Percentiles rank a stretch among this genome's conserved stretches.
These are phyloP conservation scores for Chenopodium berlandieri DNA, from an alignment of 148 eudicot genomes.

Conservation along the genomic window DNA sequence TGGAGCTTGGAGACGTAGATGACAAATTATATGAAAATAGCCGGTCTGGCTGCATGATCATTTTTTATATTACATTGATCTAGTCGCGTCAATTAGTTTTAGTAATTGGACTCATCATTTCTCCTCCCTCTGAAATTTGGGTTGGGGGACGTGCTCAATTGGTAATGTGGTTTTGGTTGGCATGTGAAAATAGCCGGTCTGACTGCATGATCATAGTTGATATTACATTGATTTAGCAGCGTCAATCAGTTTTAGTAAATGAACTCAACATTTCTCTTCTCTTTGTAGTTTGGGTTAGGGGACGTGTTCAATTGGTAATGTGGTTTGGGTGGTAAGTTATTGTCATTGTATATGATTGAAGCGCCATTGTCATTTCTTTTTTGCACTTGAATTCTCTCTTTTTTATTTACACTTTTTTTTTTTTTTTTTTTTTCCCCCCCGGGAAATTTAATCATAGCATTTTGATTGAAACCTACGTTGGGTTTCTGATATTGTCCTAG, in stretches of 20 bases:
- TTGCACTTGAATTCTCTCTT: too few species aligned
- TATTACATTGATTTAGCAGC: neutral
- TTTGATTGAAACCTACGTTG: too few species aligned
- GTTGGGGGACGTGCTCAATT: neutral
- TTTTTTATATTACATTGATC: neutral
- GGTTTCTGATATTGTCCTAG: neutral
- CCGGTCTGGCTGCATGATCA: neutral
- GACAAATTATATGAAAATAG: neutral
- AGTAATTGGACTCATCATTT: neutral
- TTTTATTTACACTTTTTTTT: too few species aligned
- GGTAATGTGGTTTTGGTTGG: constrained; percentile 10
- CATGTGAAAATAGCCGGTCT: neutral
- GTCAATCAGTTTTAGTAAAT: neutral
- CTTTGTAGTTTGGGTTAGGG: neutral
- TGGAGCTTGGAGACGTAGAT: neutral
- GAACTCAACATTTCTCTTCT: constrained; percentile 3
- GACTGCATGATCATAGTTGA: neutral
- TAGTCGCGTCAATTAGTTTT: neutral
- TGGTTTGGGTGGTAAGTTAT: neutral
- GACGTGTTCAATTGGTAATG: neutral
- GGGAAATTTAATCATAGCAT: too few species aligned
- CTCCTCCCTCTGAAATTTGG: neutral
- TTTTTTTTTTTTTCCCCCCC: too few species aligned
- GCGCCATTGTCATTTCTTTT: too few species aligned
- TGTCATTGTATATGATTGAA: neutral